phyloP scores from a whole-genome alignment of 163 green algal species.

The Chlamydomonas reinhardtii region DNA sequence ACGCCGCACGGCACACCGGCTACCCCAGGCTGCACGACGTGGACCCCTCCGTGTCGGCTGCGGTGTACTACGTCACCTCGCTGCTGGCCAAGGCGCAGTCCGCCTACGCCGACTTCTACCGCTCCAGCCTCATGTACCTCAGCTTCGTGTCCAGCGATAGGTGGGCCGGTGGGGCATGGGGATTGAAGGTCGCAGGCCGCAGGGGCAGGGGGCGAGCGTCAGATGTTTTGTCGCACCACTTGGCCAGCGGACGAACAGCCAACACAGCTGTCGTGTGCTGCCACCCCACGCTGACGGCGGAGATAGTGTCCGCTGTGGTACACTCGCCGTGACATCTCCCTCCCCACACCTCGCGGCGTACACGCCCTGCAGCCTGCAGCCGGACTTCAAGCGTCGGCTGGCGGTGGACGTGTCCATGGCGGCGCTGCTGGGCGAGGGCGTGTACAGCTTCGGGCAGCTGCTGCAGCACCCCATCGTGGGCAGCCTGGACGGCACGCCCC shows the following conservation, averaged over 20 bases:
- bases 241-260: no score
- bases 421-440: constrained; percentile 94
- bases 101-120: constrained; percentile 97
- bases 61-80: constrained; percentile 88
- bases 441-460: constrained; percentile 99
- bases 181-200: no score
- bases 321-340: no score
- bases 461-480: constrained; percentile 96
- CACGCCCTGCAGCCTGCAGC: constrained; percentile 66
- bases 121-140: constrained; percentile 90
- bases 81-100: constrained; percentile 86
- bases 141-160: constrained; percentile 88
- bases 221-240: no score
- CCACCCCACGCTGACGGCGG: no score
- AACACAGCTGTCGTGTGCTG: no score
- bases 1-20: no score
- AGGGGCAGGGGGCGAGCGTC: no score
- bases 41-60: constrained; percentile 90
- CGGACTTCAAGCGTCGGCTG: constrained; percentile 81
- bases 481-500: constrained; percentile 66
- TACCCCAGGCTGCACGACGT: constrained; percentile 73
- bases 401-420: constrained; percentile 96
- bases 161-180: no score
- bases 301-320: no score
- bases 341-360: no score